phyloP scores from a whole-genome alignment of 2,329 filamentous ascomycete genomes.

The Clarireedia hainanense region DNA sequence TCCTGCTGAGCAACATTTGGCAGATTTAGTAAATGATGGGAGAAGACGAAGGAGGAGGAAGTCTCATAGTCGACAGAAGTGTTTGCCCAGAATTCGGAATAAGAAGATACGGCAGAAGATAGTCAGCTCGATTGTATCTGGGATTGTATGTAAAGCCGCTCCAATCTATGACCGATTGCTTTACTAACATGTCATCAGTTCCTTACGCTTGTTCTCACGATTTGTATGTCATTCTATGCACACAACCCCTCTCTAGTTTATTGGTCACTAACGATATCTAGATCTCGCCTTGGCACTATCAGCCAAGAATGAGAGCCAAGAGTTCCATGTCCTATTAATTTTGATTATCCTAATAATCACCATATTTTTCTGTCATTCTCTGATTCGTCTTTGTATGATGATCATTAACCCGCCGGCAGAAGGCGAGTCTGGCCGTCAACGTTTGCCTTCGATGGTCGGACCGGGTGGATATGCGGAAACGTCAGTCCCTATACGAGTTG shows the following conservation, averaged over 20 bases:
- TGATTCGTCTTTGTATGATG: conserved; percentile 66
- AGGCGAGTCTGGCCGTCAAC: conserved; percentile 27
- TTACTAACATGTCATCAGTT: conserved; percentile 18
- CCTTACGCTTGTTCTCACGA: conserved; percentile 21
- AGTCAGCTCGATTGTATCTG: conserved; percentile 56
- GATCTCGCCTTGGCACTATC: conserved; percentile 64
- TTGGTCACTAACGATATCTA: background rate
- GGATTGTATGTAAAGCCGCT: conserved; percentile 28
- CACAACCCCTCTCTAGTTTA: background rate
- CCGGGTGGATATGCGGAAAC: conserved; percentile 63
- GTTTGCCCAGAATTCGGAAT: conserved; percentile 47
- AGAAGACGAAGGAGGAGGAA: conserved; percentile 28
- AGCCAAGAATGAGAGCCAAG: conserved; percentile 52
- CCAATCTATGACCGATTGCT: background rate
- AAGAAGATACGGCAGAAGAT: conserved; percentile 46
- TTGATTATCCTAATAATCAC: conserved; percentile 66
- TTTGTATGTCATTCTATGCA: conserved; percentile 12
- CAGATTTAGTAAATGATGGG: conserved; percentile 37
- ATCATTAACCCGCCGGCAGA: conserved; percentile 36
- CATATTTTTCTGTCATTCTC: conserved; percentile 72
- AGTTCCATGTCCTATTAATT: conserved; percentile 74
- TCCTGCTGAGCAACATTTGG: conserved; percentile 41
- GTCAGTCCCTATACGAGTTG: conserved; percentile 65
- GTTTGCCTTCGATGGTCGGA: conserved; percentile 41
- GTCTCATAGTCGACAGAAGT: conserved; percentile 15